These are phyloP conservation scores for Stephanocyclus meneghinianus DNA, from an alignment of 352 stramenopile species.

Conservation along the genomic window DNA sequence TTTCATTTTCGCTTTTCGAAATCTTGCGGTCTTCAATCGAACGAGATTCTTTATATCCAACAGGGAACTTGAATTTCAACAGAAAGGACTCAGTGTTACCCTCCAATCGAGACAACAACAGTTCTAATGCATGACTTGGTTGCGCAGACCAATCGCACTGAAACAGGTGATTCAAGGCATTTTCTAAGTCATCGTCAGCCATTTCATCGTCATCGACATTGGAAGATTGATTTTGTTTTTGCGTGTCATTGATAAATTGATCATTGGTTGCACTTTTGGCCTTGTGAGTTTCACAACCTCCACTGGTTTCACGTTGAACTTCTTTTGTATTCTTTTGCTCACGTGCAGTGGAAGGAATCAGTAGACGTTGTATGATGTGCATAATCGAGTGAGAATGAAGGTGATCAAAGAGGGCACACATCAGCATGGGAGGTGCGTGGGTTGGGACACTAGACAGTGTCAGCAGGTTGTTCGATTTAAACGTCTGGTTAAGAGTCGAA, in stretches of 20 bases:
- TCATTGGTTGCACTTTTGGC: slow-evolving; percentile 37
- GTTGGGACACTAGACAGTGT: neutral
- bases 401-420: slow-evolving; percentile 81
- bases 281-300: slow-evolving; percentile 25
- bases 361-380: slow-evolving; percentile 82
- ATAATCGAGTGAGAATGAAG: slow-evolving; percentile 85
- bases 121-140: slow-evolving; percentile 55
- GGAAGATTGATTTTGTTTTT: slow-evolving; percentile 9
- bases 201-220: slow-evolving; percentile 55
- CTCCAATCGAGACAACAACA: slow-evolving; percentile 62
- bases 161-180: slow-evolving; percentile 53
- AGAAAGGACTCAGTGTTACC: slow-evolving; percentile 38
- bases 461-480: neutral
- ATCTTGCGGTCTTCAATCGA: slow-evolving; percentile 5
- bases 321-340: slow-evolving; percentile 14
- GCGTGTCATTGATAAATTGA: slow-evolving; percentile 35
- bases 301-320: slow-evolving; percentile 30
- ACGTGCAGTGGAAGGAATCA: slow-evolving; percentile 65
- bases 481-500: neutral
- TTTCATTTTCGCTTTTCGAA: slow-evolving; percentile 21
- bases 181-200: slow-evolving; percentile 46
- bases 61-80: slow-evolving; percentile 33
- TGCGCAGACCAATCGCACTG: slow-evolving; percentile 72
- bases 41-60: slow-evolving; percentile 34
- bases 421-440: slow-evolving; percentile 47